A percentile compares a stretch with the other conserved stretches of the same genome.
phyloP scores from a whole-genome alignment of 345 rosid genomes.

The Adansonia digitata region DNA sequence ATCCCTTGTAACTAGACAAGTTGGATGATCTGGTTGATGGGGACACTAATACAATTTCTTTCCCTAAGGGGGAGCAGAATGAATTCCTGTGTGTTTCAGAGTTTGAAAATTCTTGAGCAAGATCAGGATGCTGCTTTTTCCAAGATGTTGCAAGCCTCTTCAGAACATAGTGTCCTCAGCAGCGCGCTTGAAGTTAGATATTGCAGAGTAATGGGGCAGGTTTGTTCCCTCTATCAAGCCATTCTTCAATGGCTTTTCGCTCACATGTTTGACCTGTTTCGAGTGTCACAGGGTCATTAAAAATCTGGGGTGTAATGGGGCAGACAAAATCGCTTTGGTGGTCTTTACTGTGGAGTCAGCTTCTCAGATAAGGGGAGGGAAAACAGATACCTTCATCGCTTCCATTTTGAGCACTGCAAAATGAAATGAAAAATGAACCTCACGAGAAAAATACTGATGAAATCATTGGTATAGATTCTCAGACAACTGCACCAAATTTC shows the following conservation, averaged over 20 bases:
- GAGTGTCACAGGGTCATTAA: slow-evolving; percentile 60
- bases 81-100: slow-evolving; percentile 49
- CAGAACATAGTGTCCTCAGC: slow-evolving; percentile 63
- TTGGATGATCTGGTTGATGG: slow-evolving; percentile 21
- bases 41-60: slow-evolving; percentile 19
- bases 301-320: slow-evolving; percentile 57
- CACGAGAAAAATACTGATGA: not conserved
- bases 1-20: slow-evolving; percentile 11
- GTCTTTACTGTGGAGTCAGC: slow-evolving; percentile 33
- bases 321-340: slow-evolving; percentile 72
- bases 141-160: slow-evolving; percentile 62
- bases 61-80: slow-evolving; percentile 27
- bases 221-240: slow-evolving; percentile 55
- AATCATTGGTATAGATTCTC: not conserved
- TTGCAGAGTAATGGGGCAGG: slow-evolving; percentile 63
- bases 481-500: too few relatives aligned
- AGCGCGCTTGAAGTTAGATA: slow-evolving; percentile 34
- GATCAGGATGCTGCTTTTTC: slow-evolving; percentile 61
- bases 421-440: not conserved
- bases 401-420: slow-evolving; percentile 31
- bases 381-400: slow-evolving; percentile 40
- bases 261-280: slow-evolving; percentile 74
- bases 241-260: slow-evolving; percentile 68
- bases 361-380: slow-evolving; percentile 44
- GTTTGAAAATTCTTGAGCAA: slow-evolving; percentile 50